A percentile compares a stretch with the other conserved stretches of the same genome.
These are phyloP conservation scores for Lactarius evosmus DNA, from an alignment of 768 basidiomycete species.

Conservation along the genomic window DNA sequence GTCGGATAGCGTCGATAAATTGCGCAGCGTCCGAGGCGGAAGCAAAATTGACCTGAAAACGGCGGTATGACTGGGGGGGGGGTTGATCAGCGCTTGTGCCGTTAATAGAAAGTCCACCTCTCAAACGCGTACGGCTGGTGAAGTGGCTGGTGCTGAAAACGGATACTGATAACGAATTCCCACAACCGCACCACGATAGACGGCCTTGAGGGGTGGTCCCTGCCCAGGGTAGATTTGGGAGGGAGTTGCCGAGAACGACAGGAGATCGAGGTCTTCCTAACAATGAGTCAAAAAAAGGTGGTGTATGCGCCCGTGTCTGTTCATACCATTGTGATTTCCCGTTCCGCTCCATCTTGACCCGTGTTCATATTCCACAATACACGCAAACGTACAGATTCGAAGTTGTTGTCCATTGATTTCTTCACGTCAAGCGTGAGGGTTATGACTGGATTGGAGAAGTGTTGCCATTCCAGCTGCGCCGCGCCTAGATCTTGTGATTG, in stretches of 20 bases:
- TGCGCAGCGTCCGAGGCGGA: constrained; percentile 46
- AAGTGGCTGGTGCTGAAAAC: constrained; percentile 33
- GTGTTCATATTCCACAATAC: constrained; percentile 59
- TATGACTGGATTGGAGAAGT: constrained; percentile 69
- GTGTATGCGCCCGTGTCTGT: constrained; percentile 16
- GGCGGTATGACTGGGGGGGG: constrained; percentile 56
- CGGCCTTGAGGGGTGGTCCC: constrained; percentile 73
- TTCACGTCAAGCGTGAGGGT: constrained; percentile 60
- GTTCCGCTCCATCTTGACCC: constrained; percentile 40
- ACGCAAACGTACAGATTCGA: constrained; percentile 62
- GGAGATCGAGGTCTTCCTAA: constrained; percentile 76
- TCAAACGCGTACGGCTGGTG: constrained; percentile 7
- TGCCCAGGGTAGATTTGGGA: constrained; percentile 39
- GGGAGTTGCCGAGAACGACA: constrained; percentile 53
- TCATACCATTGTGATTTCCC: constrained; percentile 66
- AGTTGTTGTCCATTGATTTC: constrained; percentile 41
- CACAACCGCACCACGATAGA: constrained; percentile 68
- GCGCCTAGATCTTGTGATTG: constrained; percentile 24
- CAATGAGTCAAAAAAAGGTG: constrained; percentile 13
- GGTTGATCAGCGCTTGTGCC: constrained; percentile 18
- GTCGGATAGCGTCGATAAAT: constrained; percentile 60
- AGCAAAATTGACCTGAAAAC: constrained; percentile 72
- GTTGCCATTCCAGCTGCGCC: constrained; percentile 64
- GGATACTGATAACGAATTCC: constrained; percentile 72
- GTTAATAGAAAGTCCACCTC: background rate